A percentile compares a stretch with the other conserved stretches of the same genome.
phyloP scores from a whole-genome alignment of 2,329 filamentous ascomycete genomes.

The Rutstroemia sp. region DNA sequence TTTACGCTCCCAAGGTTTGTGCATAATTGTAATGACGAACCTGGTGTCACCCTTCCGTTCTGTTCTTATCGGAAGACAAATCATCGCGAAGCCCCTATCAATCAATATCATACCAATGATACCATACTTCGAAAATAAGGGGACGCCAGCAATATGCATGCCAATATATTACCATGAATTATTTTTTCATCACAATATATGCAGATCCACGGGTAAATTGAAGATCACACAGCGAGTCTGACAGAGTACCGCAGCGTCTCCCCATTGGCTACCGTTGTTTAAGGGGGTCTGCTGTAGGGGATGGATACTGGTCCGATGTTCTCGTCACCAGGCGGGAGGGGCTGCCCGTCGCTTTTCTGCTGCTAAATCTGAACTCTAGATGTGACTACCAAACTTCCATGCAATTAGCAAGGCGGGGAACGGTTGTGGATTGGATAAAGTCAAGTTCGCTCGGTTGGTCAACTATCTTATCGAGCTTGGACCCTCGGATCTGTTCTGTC shows the following conservation, averaged over 20 bases:
- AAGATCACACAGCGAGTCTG: background rate
- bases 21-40: constrained; percentile 1
- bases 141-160: background rate
- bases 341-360: too few species aligned
- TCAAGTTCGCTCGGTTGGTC: background rate
- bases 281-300: background rate
- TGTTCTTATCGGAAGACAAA: background rate
- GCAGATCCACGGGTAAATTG: background rate
- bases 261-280: background rate
- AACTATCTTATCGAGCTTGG: background rate
- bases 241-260: background rate
- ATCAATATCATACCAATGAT: background rate
- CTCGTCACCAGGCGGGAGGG: too few species aligned
- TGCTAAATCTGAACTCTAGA: too few species aligned
- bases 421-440: background rate
- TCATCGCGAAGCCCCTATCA: background rate
- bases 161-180: background rate
- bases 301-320: background rate
- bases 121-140: background rate
- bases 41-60: background rate
- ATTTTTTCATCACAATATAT: background rate
- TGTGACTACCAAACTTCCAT: background rate
- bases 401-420: background rate
- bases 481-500: background rate
- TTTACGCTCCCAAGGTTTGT: background rate